Conservation (phyloP, 768 basidiomycete species). For the Podaxis sp. region DNA sequence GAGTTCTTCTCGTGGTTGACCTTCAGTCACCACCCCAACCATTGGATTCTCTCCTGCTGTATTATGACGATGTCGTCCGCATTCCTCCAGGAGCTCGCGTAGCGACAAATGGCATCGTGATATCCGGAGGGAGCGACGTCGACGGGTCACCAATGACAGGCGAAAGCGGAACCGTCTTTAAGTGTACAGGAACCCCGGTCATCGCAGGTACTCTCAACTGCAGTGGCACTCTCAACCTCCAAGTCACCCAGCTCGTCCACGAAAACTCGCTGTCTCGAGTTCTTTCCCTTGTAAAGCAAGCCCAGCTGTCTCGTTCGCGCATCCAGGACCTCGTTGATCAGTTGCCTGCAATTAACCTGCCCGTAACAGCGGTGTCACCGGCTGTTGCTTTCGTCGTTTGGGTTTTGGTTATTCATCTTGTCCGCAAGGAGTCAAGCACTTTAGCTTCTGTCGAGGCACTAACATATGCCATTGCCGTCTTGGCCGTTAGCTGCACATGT, state of each 20-base stretch:
- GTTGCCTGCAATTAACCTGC: not conserved
- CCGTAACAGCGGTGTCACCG: not conserved
- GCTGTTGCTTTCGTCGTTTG: not conserved
- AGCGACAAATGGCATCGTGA: not conserved
- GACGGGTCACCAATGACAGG: not conserved
- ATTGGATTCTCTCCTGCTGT: not conserved
- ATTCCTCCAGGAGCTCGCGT: not conserved
- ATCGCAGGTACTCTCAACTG: not conserved
- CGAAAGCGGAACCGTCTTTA: not conserved
- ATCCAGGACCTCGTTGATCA: not conserved
- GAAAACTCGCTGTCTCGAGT: not conserved
- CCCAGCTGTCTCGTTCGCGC: not conserved
- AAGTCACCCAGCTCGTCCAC: not conserved
- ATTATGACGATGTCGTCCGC: not conserved
- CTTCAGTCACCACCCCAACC: not conserved
- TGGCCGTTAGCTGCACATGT: not conserved
- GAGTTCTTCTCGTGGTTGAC: not conserved
- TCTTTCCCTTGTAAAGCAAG: not conserved
- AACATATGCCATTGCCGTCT: not conserved
- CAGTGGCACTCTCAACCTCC: not conserved
- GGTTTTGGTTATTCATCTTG: not conserved
- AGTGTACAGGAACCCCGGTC: not conserved
- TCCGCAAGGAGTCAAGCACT: not conserved
- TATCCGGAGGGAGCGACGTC: not conserved
- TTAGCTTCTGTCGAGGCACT: not conserved